These are phyloP conservation scores for Ormosia emarginata DNA, from an alignment of 306 rosid genomes.

Conservation along the genomic window DNA sequence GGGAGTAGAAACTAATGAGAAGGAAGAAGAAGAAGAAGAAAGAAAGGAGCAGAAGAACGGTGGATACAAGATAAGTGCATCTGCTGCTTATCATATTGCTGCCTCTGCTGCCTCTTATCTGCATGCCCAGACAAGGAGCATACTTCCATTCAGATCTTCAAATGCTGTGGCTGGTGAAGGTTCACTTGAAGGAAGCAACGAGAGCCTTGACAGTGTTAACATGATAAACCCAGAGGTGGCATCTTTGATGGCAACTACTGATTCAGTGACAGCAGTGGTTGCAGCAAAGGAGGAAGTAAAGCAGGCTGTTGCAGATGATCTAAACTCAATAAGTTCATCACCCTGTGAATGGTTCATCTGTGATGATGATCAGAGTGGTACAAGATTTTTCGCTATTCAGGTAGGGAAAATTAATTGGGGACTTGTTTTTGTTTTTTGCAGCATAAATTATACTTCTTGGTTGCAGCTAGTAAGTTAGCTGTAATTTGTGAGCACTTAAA, in stretches of 20 bases:
- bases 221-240: slow-evolving; percentile 59
- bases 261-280: slow-evolving; percentile 90
- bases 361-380: slow-evolving; percentile 67
- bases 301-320: slow-evolving; percentile 93
- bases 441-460: neutral
- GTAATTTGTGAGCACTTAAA: neutral
- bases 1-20: slow-evolving; percentile 34
- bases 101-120: slow-evolving; percentile 93
- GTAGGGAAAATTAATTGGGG: slow-evolving; percentile 22
- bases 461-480: neutral
- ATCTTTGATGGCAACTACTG: slow-evolving; percentile 84
- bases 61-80: slow-evolving; percentile 55
- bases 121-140: slow-evolving; percentile 63
- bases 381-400: slow-evolving; percentile 84
- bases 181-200: slow-evolving; percentile 31
- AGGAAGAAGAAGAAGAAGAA: slow-evolving; percentile 33
- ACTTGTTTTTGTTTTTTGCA: neutral
- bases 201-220: slow-evolving; percentile 27
- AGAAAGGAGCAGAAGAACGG: slow-evolving; percentile 32
- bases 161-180: slow-evolving; percentile 31
- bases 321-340: slow-evolving; percentile 69
- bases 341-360: slow-evolving; percentile 95
- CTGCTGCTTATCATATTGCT: slow-evolving; percentile 70
- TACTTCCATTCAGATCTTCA: slow-evolving; percentile 74
- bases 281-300: slow-evolving; percentile 98